Conservation (phyloP, 768 basidiomycete species). For the Tephrocybe sp. region DNA sequence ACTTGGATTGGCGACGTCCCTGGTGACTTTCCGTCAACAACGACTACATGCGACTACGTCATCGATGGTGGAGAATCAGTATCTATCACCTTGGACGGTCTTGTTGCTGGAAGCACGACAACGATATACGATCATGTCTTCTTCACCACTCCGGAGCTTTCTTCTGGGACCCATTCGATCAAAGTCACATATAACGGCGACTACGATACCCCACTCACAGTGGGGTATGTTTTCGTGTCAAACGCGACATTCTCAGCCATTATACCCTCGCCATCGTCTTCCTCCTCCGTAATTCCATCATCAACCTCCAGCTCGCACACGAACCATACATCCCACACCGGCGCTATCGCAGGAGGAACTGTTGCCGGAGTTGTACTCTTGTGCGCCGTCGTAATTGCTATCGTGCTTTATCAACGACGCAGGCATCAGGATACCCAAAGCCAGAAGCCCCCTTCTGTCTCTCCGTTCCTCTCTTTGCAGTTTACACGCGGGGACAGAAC, state of each 20-base stretch:
- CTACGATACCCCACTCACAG: neutral
- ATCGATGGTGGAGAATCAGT: neutral
- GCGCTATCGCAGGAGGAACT: neutral
- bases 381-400: neutral
- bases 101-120: neutral
- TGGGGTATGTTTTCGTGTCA: neutral
- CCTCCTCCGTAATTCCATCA: neutral
- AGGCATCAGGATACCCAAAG: neutral
- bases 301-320: neutral
- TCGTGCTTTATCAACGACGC: neutral
- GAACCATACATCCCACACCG: neutral
- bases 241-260: neutral
- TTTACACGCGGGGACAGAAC: neutral
- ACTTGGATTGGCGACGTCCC: neutral
- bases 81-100: neutral
- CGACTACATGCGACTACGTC: neutral
- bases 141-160: neutral
- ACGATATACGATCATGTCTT: neutral
- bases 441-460: neutral
- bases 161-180: neutral
- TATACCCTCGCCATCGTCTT: neutral
- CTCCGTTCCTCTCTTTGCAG: neutral
- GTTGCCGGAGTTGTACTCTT: neutral
- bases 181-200: neutral
- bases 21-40: neutral